Conservation (phyloP, 768 basidiomycete species). For the Tricholoma matsutake region DNA sequence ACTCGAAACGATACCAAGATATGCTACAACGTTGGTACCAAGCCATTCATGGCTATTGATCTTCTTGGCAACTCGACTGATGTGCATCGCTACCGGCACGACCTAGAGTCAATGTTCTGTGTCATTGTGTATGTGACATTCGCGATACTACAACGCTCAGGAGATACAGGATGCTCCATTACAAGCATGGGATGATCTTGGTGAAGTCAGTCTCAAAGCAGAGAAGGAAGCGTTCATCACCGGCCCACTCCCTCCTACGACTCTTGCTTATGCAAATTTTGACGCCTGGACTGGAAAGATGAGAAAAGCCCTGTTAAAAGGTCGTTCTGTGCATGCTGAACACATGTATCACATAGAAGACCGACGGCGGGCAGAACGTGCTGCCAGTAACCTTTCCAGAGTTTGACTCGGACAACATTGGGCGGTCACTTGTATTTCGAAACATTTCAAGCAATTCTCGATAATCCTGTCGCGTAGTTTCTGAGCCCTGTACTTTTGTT, state of each 20-base stretch:
- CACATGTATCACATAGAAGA: too few relatives aligned
- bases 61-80: slow-evolving; percentile 11
- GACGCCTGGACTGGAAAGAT: too few relatives aligned
- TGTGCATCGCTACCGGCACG: slow-evolving; percentile 11
- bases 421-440: not conserved
- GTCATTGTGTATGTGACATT: slow-evolving; percentile 1
- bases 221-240: not conserved
- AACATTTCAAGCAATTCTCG: not conserved
- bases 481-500: too few relatives aligned
- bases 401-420: not conserved
- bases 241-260: not conserved
- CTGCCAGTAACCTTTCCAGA: not conserved
- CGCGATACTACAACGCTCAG: not conserved
- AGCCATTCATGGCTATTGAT: slow-evolving; percentile 15
- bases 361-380: too few relatives aligned
- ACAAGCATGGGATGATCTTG: not conserved
- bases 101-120: slow-evolving; percentile 12
- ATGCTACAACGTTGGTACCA: slow-evolving; percentile 6
- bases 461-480: not conserved
- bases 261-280: not conserved
- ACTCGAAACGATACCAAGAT: not conserved
- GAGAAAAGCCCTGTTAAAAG: too few relatives aligned
- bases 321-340: too few relatives aligned
- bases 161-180: not conserved
- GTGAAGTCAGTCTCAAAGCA: not conserved